A percentile compares a stretch with the other conserved stretches of the same genome.
phyloP scores from a whole-genome alignment of 371 early-diverging fungal species.

The Rhizopus stolonifer region DNA sequence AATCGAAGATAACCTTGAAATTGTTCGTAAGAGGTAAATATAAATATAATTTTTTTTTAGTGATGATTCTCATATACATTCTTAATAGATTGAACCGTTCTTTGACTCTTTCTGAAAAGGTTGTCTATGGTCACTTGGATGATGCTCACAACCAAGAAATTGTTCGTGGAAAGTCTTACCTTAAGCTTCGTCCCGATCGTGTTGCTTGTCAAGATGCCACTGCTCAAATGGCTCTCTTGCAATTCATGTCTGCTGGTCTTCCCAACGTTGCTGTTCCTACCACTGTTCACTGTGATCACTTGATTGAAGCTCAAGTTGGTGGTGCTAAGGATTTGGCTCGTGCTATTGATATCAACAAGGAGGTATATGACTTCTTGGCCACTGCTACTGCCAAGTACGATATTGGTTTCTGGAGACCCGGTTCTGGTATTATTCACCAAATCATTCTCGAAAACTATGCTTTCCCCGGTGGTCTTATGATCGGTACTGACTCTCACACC shows the following conservation, averaged over 20 bases:
- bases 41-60: constrained; percentile 5
- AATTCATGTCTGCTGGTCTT: constrained; percentile 94
- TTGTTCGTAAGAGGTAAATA: constrained; percentile 81
- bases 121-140: constrained; percentile 94
- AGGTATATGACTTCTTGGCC: constrained; percentile 94
- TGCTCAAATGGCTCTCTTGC: constrained; percentile 95
- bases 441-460: constrained; percentile 98
- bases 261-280: constrained; percentile 89
- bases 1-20: constrained; percentile 87
- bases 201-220: constrained; percentile 98
- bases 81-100: constrained; percentile 65
- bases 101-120: constrained; percentile 93
- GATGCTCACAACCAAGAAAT: constrained; percentile 82
- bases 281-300: constrained; percentile 96
- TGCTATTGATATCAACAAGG: constrained; percentile 87
- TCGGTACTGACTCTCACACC: constrained; percentile 93
- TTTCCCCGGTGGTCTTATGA: constrained; percentile 96
- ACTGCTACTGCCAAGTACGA: constrained; percentile 89
- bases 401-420: constrained; percentile 96
- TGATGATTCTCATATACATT: not conserved
- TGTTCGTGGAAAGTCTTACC: constrained; percentile 84
- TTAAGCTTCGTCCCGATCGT: constrained; percentile 91
- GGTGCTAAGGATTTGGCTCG: constrained; percentile 83
- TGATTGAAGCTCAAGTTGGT: constrained; percentile 92
- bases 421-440: constrained; percentile 98